These are phyloP conservation scores for Ephemerocybe angulata DNA, from an alignment of 768 basidiomycete genomes.

Conservation along the genomic window DNA sequence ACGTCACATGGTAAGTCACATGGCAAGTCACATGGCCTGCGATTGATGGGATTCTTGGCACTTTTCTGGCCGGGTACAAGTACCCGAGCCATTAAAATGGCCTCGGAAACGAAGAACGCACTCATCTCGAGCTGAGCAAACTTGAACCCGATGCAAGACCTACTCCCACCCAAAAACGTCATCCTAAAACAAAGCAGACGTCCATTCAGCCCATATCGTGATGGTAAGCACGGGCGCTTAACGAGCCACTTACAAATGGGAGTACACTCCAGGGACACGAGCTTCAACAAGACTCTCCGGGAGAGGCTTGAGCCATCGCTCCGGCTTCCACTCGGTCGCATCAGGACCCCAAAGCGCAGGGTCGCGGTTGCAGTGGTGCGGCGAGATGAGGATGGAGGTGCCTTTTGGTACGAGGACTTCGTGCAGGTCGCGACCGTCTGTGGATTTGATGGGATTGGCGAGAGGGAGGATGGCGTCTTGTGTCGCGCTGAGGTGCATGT, in stretches of 20 bases:
- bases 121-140: no score
- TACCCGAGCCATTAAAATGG: no score
- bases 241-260: conserved; percentile 4
- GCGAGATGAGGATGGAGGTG: conserved; percentile 35
- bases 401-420: conserved; percentile 36
- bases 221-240: no score
- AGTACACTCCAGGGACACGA: conserved; percentile 13
- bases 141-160: no score
- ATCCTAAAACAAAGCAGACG: no score
- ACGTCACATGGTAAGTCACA: no score
- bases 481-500: conserved; percentile 25
- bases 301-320: conserved; percentile 35
- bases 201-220: no score
- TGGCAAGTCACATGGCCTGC: no score
- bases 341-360: conserved; percentile 38
- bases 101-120: no score
- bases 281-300: conserved; percentile 22
- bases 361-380: conserved; percentile 24
- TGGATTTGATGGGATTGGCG: conserved; percentile 31
- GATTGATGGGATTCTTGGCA: no score
- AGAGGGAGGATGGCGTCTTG: conserved; percentile 41
- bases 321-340: conserved; percentile 37
- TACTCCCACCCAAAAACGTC: no score
- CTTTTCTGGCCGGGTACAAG: no score
- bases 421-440: conserved; percentile 32